Evolutionary conservation across 2,329 filamentous ascomycete genomes (phyloP).

Genomic region (Trichophaea hybrida): DNA sequence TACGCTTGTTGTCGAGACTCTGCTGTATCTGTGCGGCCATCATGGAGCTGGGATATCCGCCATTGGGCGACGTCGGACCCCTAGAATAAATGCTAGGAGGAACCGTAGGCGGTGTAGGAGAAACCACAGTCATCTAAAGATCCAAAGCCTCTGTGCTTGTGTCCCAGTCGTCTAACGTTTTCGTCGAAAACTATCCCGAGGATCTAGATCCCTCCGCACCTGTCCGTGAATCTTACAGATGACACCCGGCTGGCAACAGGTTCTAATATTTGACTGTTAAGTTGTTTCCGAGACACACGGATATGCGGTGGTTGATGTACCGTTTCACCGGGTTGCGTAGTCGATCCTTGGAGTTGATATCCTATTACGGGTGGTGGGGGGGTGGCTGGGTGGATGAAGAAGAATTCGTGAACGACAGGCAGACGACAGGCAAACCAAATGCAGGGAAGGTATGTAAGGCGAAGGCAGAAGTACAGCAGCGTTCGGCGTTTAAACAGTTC

Average conservation of each 20-base stretch:
- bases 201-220: background rate
- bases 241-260: too few species aligned
- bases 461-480: too few species aligned
- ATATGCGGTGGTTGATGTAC: too few species aligned
- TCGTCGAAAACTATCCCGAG: background rate
- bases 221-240: too few species aligned
- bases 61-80: background rate
- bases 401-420: background rate
- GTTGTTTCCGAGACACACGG: too few species aligned
- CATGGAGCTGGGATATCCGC: background rate
- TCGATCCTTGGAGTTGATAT: too few species aligned
- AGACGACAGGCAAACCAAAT: background rate
- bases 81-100: background rate
- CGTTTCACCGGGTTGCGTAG: too few species aligned
- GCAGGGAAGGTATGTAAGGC: too few species aligned
- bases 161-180: background rate
- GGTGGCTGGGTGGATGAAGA: background rate
- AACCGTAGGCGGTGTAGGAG: background rate
- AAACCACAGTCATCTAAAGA: background rate
- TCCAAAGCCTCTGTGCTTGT: background rate
- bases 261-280: too few species aligned
- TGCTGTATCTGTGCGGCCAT: background rate
- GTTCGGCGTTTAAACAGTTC: too few species aligned
- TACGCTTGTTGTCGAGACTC: background rate
- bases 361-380: too few species aligned